Evolutionary conservation across 805 yeast species (phyloP).

Genomic region (Kodamaea jinghongensis): DNA sequence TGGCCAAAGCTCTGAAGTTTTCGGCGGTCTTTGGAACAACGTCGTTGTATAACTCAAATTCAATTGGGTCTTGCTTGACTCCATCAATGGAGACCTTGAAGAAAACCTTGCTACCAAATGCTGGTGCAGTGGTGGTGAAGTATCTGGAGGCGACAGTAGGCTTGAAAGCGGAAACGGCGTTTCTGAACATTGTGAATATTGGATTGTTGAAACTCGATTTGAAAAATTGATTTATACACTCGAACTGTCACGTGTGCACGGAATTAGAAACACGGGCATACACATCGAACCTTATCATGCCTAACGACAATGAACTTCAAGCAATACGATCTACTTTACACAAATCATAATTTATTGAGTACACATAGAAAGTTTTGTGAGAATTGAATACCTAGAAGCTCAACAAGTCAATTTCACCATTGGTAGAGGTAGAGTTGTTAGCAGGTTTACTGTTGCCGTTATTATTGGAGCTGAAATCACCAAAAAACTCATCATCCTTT

Average conservation of each 20-base stretch:
- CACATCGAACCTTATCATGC: too few relatives aligned
- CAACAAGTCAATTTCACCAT: conserved; percentile 49
- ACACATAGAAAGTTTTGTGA: background rate
- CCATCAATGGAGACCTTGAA: conserved; percentile 59
- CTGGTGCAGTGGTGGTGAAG: conserved; percentile 47
- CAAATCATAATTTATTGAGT: background rate
- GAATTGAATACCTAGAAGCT: conserved; percentile 32
- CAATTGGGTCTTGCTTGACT: conserved; percentile 38
- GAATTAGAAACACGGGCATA: too few relatives aligned
- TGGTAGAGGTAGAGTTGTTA: conserved; percentile 14
- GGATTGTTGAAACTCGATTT: background rate
- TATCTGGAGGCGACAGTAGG: conserved; percentile 36
- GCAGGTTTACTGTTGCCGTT: conserved; percentile 8
- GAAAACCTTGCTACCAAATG: conserved; percentile 52
- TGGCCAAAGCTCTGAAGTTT: conserved; percentile 76
- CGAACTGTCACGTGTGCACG: too few relatives aligned
- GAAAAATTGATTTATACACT: background rate
- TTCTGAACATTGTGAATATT: conserved; percentile 19
- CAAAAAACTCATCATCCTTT: conserved; percentile 29
- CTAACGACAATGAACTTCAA: too few relatives aligned
- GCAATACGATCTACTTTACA: conserved; percentile 2
- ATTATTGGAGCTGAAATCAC: conserved; percentile 28
- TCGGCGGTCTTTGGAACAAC: conserved; percentile 76
- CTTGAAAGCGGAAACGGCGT: conserved; percentile 17
- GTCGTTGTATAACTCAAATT: conserved; percentile 43